Base-by-base conservation (phyloP, 805 yeast species). In the Cyberlindnera mrakii region DNA sequence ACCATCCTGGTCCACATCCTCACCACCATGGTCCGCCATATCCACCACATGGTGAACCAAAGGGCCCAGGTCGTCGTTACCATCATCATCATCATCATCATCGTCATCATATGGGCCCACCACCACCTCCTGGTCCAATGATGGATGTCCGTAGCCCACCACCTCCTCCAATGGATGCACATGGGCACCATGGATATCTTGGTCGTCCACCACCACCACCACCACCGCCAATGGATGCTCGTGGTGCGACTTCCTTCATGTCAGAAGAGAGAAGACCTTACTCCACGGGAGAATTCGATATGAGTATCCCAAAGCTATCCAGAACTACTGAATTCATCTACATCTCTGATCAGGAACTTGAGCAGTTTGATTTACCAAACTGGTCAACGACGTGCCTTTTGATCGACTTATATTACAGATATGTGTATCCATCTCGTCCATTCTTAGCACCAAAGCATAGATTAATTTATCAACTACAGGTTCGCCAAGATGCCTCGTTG, bases 391-490 rank as follows among this genome's bases (percentile, higher is more conserved):
- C 67, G 3, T 57, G 56, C 31, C 45, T 53, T 3, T 47, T 71
- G 34, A 52, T 71, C 33, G 71, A 68, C 41, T 45, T 69, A 7
- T 71, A 60, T 47, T 72, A 68, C 50, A 54, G 68, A 33, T 72
- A 70, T 49, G 58, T 65, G n/a, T 66, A 70, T 41, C 62, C 67
- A 7, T 58, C 66, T 6, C 57, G 64, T 36, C 60, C 65, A 16
- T 53, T 65, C 7, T 47, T 72, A 5, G 72, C 74, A 2, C 55
- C 65, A 30, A 65, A 64, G 41, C 49, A 51, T 10, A 40, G 55
- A 6, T 55, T 71, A 30, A 37, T 69, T 3, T 52, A 49, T 17
- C 55, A 55, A n/a, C 42, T 67, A 5, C 50, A 59, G 3, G 44
- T 67, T 6, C 56, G 59, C 20, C 59, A 60, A 27, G 65, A 63